Conservation (phyloP, 1,284 basidiomycete genomes). For the Ganoderma multipileum region DNA sequence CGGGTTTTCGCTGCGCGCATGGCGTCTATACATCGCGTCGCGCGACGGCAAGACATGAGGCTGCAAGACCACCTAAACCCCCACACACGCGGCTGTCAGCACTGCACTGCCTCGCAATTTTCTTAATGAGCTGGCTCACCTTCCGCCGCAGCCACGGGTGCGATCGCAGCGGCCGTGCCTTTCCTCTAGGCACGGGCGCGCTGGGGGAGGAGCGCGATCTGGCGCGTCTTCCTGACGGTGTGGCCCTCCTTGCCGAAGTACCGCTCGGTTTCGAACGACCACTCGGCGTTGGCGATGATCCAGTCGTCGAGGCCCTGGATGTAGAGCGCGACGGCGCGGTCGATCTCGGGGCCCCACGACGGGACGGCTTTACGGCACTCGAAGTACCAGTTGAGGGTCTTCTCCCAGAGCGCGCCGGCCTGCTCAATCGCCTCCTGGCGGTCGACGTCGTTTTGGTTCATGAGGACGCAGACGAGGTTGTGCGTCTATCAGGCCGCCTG, state of each 20-base stretch:
- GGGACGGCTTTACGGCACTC: constrained; percentile 39
- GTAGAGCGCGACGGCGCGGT: constrained; percentile 42
- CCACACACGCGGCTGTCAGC: constrained; percentile 7
- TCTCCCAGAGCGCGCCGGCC: constrained; percentile 93
- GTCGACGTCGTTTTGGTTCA: constrained; percentile 47
- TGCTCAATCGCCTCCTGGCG: constrained; percentile 91
- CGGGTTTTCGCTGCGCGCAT: not conserved
- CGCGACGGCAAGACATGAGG: not conserved
- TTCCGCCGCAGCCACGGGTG: constrained; percentile 16
- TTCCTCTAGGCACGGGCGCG: constrained; percentile 22
- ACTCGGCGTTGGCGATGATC: constrained; percentile 49
- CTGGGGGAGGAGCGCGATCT: constrained; percentile 31
- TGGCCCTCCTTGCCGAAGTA: constrained; percentile 48
- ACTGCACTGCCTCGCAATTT: not conserved
- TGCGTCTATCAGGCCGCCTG: constrained; percentile 34
- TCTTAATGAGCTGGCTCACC: constrained; percentile 17
- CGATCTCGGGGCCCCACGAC: constrained; percentile 41
- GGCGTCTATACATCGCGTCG: not conserved
- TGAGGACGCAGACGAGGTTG: constrained; percentile 52
- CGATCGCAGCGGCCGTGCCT: constrained; percentile 13
- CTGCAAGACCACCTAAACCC: not conserved
- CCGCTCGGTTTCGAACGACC: constrained; percentile 50
- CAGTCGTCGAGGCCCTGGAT: constrained; percentile 51
- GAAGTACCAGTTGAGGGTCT: constrained; percentile 46
- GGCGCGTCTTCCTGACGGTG: constrained; percentile 39